Conservation (phyloP, 768 basidiomycete genomes). For the Cyclocybe aegerita region DNA sequence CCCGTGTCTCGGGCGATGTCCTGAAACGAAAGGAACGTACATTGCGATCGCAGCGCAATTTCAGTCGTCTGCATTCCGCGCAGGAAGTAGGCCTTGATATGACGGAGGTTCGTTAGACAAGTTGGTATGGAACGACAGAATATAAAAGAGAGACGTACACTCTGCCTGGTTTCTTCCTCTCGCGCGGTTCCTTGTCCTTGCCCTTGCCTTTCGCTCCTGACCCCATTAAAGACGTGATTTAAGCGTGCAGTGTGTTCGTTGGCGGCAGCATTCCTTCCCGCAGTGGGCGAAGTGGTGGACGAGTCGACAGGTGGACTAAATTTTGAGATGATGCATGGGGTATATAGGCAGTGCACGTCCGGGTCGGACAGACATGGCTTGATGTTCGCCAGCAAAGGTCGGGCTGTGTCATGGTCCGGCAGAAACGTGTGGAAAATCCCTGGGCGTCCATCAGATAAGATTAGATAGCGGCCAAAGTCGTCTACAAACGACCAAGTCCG, state of each 20-base stretch:
- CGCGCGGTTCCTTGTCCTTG: conserved; percentile 25
- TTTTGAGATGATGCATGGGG: not conserved
- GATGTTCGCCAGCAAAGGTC: conserved; percentile 13
- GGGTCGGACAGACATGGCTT: conserved; percentile 9
- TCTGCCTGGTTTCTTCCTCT: conserved; percentile 30
- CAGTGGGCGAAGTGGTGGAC: not conserved
- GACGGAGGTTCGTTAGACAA: conserved; percentile 30
- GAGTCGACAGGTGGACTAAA: not conserved
- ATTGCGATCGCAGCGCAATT: conserved; percentile 66
- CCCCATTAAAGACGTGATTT: conserved; percentile 11
- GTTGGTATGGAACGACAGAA: not conserved
- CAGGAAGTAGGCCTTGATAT: conserved; percentile 50
- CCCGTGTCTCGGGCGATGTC: conserved; percentile 11
- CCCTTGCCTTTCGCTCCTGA: conserved; percentile 20
- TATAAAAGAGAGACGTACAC: conserved; percentile 20
- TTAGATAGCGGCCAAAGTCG: conserved; percentile 8
- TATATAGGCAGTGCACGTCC: not conserved
- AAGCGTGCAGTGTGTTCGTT: conserved; percentile 2
- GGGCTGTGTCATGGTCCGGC: conserved; percentile 20
- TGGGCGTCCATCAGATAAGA: conserved; percentile 4
- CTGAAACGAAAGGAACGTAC: conserved; percentile 28
- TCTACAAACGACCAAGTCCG: too few species aligned
- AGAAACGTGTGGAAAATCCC: conserved; percentile 1
- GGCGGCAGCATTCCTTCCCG: not conserved
- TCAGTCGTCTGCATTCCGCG: conserved; percentile 56